phyloP scores from a whole-genome alignment of 2,329 filamentous ascomycete genomes.

The Didymella exigua region DNA sequence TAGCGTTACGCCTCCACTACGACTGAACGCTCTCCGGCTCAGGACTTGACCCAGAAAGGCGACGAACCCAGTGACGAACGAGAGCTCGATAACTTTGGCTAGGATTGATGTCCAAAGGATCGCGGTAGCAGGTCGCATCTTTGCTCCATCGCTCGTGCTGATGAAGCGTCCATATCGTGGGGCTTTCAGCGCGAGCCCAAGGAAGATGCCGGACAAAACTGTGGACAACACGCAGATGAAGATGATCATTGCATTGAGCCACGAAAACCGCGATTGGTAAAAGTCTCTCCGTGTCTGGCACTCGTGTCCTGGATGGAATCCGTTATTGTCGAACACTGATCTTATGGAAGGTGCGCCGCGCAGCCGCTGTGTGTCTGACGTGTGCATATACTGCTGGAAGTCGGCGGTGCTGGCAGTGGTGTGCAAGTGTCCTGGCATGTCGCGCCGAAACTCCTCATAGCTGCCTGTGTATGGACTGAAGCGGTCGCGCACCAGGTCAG shows the following conservation, averaged over 20 bases:
- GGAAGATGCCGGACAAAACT: slow-evolving; percentile 67
- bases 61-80: slow-evolving; percentile 78
- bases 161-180: slow-evolving; percentile 68
- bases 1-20: slow-evolving; percentile 69
- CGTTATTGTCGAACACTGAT: slow-evolving; percentile 43
- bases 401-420: slow-evolving; percentile 33
- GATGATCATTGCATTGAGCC: slow-evolving; percentile 55
- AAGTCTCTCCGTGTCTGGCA: slow-evolving; percentile 49
- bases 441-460: slow-evolving; percentile 38
- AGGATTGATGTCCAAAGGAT: slow-evolving; percentile 70
- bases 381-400: slow-evolving; percentile 39
- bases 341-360: slow-evolving; percentile 39
- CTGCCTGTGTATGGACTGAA: slow-evolving; percentile 37
- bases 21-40: slow-evolving; percentile 68
- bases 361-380: slow-evolving; percentile 30
- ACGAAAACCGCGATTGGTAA: slow-evolving; percentile 50
- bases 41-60: slow-evolving; percentile 76
- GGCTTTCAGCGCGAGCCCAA: slow-evolving; percentile 65
- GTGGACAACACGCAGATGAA: slow-evolving; percentile 66
- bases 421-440: slow-evolving; percentile 26
- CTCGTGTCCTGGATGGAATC: slow-evolving; percentile 44
- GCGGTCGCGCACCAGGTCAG: slow-evolving; percentile 42
- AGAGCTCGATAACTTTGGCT: slow-evolving; percentile 77
- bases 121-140: slow-evolving; percentile 66
- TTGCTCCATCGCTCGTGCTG: slow-evolving; percentile 52